Base-by-base conservation (phyloP, 148 eudicot genomes). In the Heliosperma pusillum region DNA sequence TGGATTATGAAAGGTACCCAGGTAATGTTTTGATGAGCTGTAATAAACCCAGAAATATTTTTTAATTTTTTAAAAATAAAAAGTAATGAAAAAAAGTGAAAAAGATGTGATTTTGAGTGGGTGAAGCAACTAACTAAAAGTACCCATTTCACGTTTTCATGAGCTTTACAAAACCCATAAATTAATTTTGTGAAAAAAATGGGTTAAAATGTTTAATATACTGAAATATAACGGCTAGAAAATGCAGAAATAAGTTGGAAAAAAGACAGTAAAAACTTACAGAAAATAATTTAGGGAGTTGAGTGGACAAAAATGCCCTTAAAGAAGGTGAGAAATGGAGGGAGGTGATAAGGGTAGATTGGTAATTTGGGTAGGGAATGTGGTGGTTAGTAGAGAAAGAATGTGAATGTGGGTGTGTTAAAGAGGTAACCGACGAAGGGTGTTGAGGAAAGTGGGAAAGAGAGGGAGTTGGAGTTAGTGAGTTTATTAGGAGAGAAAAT, bases 81-180 rank as follows among this genome's bases (percentile, higher is more conserved):
- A 64, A 69, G 29, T 10, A 5, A n/a, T 6, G 29, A 29, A 20
- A 26, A 77, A 64, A 60, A 19, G 59, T 27, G 61, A 61, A 3
- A 67, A 67, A 67, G 55, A 20, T 40, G 52, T 4, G 21, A 42
- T 67, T 42, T 62, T 40, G 33, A 44, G 63, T 24, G 47, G 47
- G 47, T 40, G 66, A 26, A 44, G 42, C n/a, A 4, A 12, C 12
- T 16, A 67, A 60, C 47, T 11, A 50, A 59, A 61, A 16, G 45
- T 19, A 69, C 80, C 80, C 83, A 81, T 15, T 81, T 81, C 77
- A 81, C 60, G 44, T 68, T 79, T 74, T 50, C 22, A 26, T 53
- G 62, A 45, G 70, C 12, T 79, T 22, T 0, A 53, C 53, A 69
- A 74, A 74, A 62, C 78, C 82, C 74, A 52, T 16, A 67, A 65